Evolutionary conservation across 257 asterid species (phyloP), one percentile per base, ranked within the genome.

Genomic region (Fraxinus cuspidata): DNA sequence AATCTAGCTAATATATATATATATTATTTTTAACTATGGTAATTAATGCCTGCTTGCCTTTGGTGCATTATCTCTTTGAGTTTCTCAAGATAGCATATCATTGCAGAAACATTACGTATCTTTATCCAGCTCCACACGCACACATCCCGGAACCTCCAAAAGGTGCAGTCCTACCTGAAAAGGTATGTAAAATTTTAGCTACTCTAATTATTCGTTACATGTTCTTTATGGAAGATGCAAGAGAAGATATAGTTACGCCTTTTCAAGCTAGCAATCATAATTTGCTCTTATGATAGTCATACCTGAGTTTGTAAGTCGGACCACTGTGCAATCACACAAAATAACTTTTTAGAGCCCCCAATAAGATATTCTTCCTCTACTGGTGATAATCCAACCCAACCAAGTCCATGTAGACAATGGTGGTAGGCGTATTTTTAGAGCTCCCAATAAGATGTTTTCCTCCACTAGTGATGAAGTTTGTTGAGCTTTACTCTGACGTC

Each of bases 81-180:
- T 21, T 60, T 16, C 67, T 60, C 67, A 60, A 60, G 67, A 21
- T 60, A 7, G 5, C 58, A 23, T 40, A 38, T 7, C 44, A 37
- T 72, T 27, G 80, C 94, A 95, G 99, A 86, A 95, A 95, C 83
- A 86, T 93, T 67, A 87, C 98, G n/a, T 95, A 87, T 83, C 91
- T 88, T 21, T 93, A 90, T 83, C 99, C 99, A 64, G 75, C 82
- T 28, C 94, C 84, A 23, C 98, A 93, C 79, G 56, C 79, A 79
- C 98, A 95, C 87, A 88, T 93, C 80, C 91, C 97, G 9, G 83
- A 74, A 83, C 96, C 87, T 81, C 97, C 96, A 32, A 80, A 82
- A 78, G 97, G 97, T 76, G 96, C 87, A 37, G 77, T 31, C 53
- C 72, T 95, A 77, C 97, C 97, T 31, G 76, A 82, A 68, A 87